Percentiles rank a stretch among this genome's conserved stretches.
Evolutionary conservation across 352 stramenopile genomes (phyloP).

Genomic region (Globisporangium alternatum): DNA sequence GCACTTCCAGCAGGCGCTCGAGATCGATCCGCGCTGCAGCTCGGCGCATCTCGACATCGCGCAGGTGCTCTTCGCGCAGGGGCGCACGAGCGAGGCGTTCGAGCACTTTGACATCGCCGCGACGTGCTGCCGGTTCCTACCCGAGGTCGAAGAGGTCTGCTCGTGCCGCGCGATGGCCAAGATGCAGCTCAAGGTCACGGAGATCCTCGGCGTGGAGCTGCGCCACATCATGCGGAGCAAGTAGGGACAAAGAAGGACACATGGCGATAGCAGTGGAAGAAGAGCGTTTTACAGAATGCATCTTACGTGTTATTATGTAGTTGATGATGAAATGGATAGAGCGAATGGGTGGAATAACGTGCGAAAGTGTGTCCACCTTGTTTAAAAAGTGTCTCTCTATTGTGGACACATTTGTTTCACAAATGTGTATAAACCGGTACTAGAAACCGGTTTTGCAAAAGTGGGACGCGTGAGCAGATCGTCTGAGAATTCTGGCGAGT

Average conservation of each 20-base stretch:
- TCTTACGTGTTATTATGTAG: background rate
- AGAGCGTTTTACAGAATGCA: background rate
- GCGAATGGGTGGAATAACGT: background rate
- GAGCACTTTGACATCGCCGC: constrained; percentile 69
- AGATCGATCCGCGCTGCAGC: constrained; percentile 72
- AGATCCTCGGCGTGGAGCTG: constrained; percentile 83
- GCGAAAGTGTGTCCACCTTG: background rate
- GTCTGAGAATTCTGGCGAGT: background rate
- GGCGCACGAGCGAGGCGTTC: constrained; percentile 64
- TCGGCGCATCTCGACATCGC: constrained; percentile 83
- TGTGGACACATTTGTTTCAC: background rate
- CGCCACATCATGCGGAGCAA: constrained; percentile 84
- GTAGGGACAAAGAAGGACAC: constrained; percentile 21
- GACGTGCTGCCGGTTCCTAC: constrained; percentile 76
- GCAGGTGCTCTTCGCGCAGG: constrained; percentile 84
- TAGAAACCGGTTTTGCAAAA: background rate
- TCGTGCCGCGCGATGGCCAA: constrained; percentile 73
- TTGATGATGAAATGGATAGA: background rate
- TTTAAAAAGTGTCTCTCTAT: background rate
- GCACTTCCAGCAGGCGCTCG: constrained; percentile 78
- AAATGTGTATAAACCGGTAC: background rate
- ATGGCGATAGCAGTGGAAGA: background rate
- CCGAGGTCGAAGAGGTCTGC: constrained; percentile 81
- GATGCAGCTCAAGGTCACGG: constrained; percentile 82
- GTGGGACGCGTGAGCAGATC: background rate